Base-by-base conservation (phyloP, 441 rosid genomes). In the Pelargonium cotyledonis region DNA sequence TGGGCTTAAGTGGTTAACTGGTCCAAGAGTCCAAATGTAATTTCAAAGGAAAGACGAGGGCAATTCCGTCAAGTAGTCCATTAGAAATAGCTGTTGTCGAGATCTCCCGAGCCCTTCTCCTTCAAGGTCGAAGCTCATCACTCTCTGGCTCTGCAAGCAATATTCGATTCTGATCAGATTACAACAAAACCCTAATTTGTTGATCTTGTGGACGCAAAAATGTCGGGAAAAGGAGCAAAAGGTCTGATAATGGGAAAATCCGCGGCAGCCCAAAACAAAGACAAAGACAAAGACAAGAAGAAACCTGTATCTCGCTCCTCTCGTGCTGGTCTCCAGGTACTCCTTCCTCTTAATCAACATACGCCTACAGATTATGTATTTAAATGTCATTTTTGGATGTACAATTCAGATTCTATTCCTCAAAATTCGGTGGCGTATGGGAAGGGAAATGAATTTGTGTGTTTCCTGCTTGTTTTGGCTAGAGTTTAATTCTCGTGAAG, bases 181-280 rank as follows among this genome's bases (percentile, higher is more conserved):
- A 38, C 41, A 38, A 38, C 41, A 38, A 38, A 38, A 38, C 55
- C 55, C 55, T 47, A 47, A 47, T 47, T 47, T 47, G 55, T 47
- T 47, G 55, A 47, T 47, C 55, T 47, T 6, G 41, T 38, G 41
- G 8, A 38, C 8, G 71, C 1, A 29, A 77, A 51, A 55, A 91
- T 92, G 98, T 92, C 91, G 44, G 98, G 98, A 12, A 91, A 89
- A 73, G 98, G 97, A 64, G 97, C 95, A 43, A 91, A 91, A 76
- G 98, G 98, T 47, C 91, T 93, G 8, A 73, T 89, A 73, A 95
- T 96, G 5, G 86, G 85, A 0, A 93, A 90, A 76, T 86, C 98
- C 38, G 82, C 90, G 12, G 92, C 96, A 2, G 82, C 83, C 16
- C 88, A 80, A 83, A 89, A 88, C 64, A 83, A 83, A 47, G 96